phyloP scores from a whole-genome alignment of 495 filamentous ascomycete genomes.

The Chaetomium tenue region DNA sequence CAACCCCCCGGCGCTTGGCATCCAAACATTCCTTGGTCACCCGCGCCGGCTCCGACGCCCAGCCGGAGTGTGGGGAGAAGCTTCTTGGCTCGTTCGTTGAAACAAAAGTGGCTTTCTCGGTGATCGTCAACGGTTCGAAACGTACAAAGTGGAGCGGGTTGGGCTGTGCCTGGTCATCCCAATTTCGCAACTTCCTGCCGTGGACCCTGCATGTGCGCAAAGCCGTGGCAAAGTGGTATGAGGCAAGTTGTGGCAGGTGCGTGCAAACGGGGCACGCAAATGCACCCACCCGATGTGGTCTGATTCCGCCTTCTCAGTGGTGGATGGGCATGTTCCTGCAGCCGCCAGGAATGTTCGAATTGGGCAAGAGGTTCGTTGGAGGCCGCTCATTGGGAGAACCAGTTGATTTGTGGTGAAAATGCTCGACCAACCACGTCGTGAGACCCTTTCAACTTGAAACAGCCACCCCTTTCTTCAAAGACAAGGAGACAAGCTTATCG shows the following conservation, averaged over 20 bases:
- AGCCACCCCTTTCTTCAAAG: conserved; percentile 10
- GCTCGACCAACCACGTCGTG: conserved; percentile 19
- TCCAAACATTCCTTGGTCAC: background rate
- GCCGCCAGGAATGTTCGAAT: background rate
- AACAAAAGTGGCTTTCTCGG: background rate
- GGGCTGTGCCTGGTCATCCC: conserved; percentile 21
- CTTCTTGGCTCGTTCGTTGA: background rate
- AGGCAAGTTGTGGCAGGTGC: background rate
- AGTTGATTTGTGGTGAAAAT: background rate
- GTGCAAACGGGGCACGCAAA: background rate
- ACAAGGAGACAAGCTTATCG: too few relatives aligned
- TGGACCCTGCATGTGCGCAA: background rate
- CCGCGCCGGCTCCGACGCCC: background rate
- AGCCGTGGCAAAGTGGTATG: background rate
- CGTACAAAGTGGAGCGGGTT: conserved; percentile 1
- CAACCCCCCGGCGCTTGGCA: conserved; percentile 6
- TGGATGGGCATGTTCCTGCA: background rate
- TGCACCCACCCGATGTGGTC: background rate
- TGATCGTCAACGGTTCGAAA: conserved; percentile 22
- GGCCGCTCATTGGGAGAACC: background rate
- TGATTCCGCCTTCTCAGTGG: background rate
- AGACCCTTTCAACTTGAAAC: conserved; percentile 34
- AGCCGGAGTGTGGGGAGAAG: conserved; percentile 2
- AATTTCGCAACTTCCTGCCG: conserved; percentile 12
- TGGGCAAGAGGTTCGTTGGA: background rate